Evolutionary conservation across 257 asterid genomes (phyloP).

Genomic region (Haberlea rhodopensis): DNA sequence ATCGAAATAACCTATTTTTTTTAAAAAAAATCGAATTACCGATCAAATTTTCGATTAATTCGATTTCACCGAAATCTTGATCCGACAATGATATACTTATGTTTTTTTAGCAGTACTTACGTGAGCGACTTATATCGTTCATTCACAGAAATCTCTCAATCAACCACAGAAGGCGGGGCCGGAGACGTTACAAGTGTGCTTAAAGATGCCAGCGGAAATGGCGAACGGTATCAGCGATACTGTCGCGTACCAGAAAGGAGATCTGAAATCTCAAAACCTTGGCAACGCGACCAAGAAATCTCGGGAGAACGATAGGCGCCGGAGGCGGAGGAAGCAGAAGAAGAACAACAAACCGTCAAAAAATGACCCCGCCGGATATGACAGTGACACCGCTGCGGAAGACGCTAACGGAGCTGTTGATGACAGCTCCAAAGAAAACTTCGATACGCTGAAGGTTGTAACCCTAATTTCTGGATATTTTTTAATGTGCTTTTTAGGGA

Average conservation of each 20-base stretch:
- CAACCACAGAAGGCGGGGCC: too few relatives aligned
- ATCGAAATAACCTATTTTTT: too few relatives aligned
- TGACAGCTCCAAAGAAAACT: conserved; percentile 61
- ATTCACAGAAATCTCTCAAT: too few relatives aligned
- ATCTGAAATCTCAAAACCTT: conserved; percentile 21
- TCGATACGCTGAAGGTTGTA: conserved; percentile 65
- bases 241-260: conserved; percentile 5
- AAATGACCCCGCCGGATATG: conserved; percentile 41
- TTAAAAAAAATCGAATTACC: too few relatives aligned
- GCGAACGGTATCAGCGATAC: conserved; percentile 36
- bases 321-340: conserved; percentile 96
- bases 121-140: too few relatives aligned
- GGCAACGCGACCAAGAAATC: conserved; percentile 48
- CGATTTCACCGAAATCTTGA: too few relatives aligned
- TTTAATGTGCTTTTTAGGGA: too few relatives aligned
- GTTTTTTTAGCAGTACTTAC: too few relatives aligned
- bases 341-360: conserved; percentile 47
- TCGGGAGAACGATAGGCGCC: conserved; percentile 64
- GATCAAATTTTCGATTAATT: too few relatives aligned
- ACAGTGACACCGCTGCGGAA: conserved; percentile 49
- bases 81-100: too few relatives aligned
- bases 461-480: too few relatives aligned
- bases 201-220: conserved; percentile 48
- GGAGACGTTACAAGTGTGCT: too few relatives aligned
- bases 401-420: conserved; percentile 41